Evolutionary conservation across 176 grass and related monocot genomes (phyloP).

Genomic region (Cocos nucifera): DNA sequence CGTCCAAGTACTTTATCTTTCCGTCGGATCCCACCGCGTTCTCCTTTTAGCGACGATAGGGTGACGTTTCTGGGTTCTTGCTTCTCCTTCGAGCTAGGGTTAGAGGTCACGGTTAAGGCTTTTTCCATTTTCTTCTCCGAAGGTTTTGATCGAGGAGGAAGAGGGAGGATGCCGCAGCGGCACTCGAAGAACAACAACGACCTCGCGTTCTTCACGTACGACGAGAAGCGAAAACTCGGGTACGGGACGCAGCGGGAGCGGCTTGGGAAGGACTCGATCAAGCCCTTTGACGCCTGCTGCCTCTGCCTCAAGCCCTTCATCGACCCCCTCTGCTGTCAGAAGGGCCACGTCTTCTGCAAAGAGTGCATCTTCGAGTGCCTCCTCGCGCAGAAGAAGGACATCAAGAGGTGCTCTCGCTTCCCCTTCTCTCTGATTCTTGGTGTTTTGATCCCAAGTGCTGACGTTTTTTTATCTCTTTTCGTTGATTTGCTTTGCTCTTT

Average conservation of each 20-base stretch:
- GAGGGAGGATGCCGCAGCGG: slow-evolving; percentile 80
- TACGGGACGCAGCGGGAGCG: slow-evolving; percentile 99
- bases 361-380: slow-evolving; percentile 98
- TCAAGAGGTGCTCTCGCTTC: slow-evolving; percentile 50
- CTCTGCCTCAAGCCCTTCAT: slow-evolving; percentile 93
- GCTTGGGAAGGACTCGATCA: slow-evolving; percentile 96
- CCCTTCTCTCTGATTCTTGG: not conserved
- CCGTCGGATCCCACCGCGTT: no score
- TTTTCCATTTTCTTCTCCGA: not conserved
- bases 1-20: no score
- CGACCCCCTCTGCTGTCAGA: slow-evolving; percentile 81
- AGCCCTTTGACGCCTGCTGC: slow-evolving; percentile 97
- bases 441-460: no score
- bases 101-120: not conserved
- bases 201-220: slow-evolving; percentile 99
- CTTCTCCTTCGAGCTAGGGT: not conserved
- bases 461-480: not conserved
- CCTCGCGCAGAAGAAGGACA: slow-evolving; percentile 95
- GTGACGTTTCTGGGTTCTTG: no score
- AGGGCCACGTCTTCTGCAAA: slow-evolving; percentile 93
- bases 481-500: not conserved
- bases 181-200: slow-evolving; percentile 99
- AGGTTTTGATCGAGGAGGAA: not conserved
- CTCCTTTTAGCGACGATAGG: no score
- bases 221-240: slow-evolving; percentile 99